A percentile compares a stretch with the other conserved stretches of the same genome.
Evolutionary conservation across 306 rosid genomes (phyloP).

Genomic region (Astragalus glycyphyllos): DNA sequence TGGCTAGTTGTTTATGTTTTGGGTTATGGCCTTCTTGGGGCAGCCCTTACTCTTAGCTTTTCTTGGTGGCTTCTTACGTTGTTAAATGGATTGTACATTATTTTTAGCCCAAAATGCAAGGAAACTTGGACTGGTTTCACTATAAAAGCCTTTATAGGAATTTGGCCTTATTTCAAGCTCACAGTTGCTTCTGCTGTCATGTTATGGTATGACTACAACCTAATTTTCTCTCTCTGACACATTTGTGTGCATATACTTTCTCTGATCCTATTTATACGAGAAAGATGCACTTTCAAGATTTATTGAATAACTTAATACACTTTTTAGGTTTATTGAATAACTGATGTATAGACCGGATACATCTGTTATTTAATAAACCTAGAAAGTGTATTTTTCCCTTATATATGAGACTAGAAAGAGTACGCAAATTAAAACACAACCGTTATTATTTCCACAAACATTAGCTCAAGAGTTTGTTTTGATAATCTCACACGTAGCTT

Average conservation of each 20-base stretch:
- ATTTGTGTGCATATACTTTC: neutral
- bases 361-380: too few species aligned
- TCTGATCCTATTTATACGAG: too few species aligned
- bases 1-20: constrained; percentile 66
- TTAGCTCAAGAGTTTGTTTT: neutral
- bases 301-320: too few species aligned
- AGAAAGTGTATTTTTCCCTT: too few species aligned
- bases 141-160: constrained; percentile 56
- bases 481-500: constrained; percentile 48
- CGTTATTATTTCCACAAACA: neutral
- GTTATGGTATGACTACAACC: constrained; percentile 55
- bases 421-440: neutral
- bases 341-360: too few species aligned
- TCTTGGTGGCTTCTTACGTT: constrained; percentile 78
- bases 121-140: constrained; percentile 86
- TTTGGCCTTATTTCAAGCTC: constrained; percentile 82
- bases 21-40: constrained; percentile 62
- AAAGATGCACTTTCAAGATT: too few species aligned
- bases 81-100: constrained; percentile 61
- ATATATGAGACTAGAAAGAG: too few species aligned
- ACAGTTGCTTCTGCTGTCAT: constrained; percentile 72
- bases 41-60: constrained; percentile 69
- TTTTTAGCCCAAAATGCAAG: constrained; percentile 66
- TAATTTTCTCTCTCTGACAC: neutral
- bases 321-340: too few species aligned